phyloP scores from a whole-genome alignment of 805 yeast species.

The Kuraishia cidri region DNA sequence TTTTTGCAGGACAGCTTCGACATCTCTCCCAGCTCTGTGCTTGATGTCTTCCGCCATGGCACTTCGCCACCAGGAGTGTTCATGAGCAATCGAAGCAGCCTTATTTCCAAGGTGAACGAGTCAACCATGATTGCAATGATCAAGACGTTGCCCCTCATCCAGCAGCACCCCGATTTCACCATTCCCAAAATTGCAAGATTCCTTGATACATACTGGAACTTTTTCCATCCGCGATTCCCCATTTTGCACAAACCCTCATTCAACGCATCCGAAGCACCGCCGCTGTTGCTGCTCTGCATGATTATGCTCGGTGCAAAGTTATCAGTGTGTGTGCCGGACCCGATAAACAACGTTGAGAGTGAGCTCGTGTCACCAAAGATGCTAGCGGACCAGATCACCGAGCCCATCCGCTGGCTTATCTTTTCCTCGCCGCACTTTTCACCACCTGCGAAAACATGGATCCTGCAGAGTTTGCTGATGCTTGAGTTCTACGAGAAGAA shows the following conservation, averaged over 20 bases:
- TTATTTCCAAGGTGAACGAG: background rate
- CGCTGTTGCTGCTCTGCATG: constrained; percentile 45
- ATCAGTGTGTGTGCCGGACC: constrained; percentile 18
- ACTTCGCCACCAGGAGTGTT: too few species aligned
- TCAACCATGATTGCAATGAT: too few species aligned
- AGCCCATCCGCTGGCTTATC: constrained; percentile 58
- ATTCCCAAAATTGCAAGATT: constrained; percentile 16
- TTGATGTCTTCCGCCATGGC: background rate
- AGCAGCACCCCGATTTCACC: constrained; percentile 18
- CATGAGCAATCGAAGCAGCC: too few species aligned
- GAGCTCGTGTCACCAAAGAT: constrained; percentile 19
- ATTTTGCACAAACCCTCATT: constrained; percentile 54
- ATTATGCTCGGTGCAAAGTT: constrained; percentile 42
- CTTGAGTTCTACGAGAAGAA: constrained; percentile 78
- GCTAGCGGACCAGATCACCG: constrained; percentile 37
- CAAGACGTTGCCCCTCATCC: constrained; percentile 16
- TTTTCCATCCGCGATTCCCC: constrained; percentile 52
- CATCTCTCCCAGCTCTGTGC: background rate
- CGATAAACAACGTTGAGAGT: constrained; percentile 10
- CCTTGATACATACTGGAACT: constrained; percentile 40
- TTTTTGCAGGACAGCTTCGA: constrained; percentile 2
- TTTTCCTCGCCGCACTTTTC: constrained; percentile 65
- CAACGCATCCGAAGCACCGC: constrained; percentile 33
- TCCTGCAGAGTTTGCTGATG: constrained; percentile 63
- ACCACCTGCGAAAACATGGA: constrained; percentile 72